phyloP scores from a whole-genome alignment of 1,284 basidiomycete genomes.

The Puccinia coronata region DNA sequence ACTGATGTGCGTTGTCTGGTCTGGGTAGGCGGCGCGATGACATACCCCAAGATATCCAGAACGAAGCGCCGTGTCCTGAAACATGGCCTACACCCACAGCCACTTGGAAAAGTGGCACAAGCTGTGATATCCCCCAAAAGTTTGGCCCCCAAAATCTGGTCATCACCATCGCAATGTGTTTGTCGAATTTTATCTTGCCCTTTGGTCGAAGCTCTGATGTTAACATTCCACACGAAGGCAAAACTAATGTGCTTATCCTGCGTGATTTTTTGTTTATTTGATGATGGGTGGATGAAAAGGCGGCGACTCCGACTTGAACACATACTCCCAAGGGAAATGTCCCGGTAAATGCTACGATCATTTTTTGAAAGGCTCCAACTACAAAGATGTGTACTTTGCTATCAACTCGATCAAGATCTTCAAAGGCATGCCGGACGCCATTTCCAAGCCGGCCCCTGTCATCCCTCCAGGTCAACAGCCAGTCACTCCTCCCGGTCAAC shows the following conservation, averaged over 20 bases:
- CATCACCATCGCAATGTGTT: slow-evolving; percentile 37
- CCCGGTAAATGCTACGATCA: slow-evolving; percentile 40
- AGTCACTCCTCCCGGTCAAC: neutral
- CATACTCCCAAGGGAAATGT: slow-evolving; percentile 33
- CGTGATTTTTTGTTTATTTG: neutral
- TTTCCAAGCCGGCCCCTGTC: neutral
- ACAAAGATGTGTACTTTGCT: slow-evolving; percentile 40
- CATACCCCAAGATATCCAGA: slow-evolving; percentile 7
- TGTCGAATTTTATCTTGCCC: neutral
- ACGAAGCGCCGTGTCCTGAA: neutral
- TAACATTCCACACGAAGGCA: too few relatives aligned
- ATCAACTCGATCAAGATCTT: slow-evolving; percentile 44
- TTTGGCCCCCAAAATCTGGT: slow-evolving; percentile 36
- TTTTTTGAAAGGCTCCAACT: slow-evolving; percentile 31
- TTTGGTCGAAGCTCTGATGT: neutral
- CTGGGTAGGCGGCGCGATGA: slow-evolving; percentile 3
- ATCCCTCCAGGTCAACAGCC: neutral
- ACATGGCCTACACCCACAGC: slow-evolving; percentile 20
- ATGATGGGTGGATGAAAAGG: neutral
- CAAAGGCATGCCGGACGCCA: slow-evolving; percentile 22
- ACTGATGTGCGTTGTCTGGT: neutral
- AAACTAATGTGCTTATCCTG: neutral
- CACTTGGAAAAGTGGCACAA: slow-evolving; percentile 31
- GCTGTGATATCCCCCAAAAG: slow-evolving; percentile 9
- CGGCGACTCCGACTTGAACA: slow-evolving; percentile 40